Base-by-base conservation (phyloP, 495 filamentous ascomycete species). In the Penicillium riverlandense region DNA sequence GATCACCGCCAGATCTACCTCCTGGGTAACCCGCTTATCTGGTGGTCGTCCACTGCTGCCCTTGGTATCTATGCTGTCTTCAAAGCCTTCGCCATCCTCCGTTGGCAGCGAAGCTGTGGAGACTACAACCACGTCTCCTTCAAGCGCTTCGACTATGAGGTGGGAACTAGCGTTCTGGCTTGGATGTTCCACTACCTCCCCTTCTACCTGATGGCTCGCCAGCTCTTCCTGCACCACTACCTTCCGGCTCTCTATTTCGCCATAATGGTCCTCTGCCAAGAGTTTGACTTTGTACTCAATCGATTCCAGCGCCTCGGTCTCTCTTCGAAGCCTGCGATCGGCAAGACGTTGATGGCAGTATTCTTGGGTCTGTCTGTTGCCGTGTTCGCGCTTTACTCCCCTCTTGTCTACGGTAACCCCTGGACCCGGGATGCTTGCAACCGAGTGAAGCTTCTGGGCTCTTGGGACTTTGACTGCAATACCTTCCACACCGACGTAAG, bases 181-280 rank as follows among this genome's bases (percentile, higher is more conserved):
- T 98, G 92, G 92, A 85, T 85, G 13, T 86, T 90, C 62, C 92
- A 98, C 59, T 98, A 97, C 68, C 87, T 95, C 69, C 94, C 92
- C 6, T 98, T 98, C 74, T 98, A 78, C 64, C 79, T 97, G 29
- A 98, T 98, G 92, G 87, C 90, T 44, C 87, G 92, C 48, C 92
- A 98, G 65, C 79, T 98, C 34, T 98, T 98, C 78, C 68, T 98
- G 38, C 92, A 98, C 63, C 92, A 98, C 59, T 98, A 98, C 55
- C 83, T 98, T 42, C 92, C 92, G 1, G 92, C 92, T 2, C 79
- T 98, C 11, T 95, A 96, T 68, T 97, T 97, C 57, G 89, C 87
- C 45, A 81, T 98, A 53, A 82, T 97, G 38, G 78, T 85, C 1
- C 74, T 95, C 27, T 92, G 84, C 65, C 92, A 97, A 60, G 76